Conservation (phyloP, 2,329 filamentous ascomycete genomes). For the Cladophialophora psammophila region DNA sequence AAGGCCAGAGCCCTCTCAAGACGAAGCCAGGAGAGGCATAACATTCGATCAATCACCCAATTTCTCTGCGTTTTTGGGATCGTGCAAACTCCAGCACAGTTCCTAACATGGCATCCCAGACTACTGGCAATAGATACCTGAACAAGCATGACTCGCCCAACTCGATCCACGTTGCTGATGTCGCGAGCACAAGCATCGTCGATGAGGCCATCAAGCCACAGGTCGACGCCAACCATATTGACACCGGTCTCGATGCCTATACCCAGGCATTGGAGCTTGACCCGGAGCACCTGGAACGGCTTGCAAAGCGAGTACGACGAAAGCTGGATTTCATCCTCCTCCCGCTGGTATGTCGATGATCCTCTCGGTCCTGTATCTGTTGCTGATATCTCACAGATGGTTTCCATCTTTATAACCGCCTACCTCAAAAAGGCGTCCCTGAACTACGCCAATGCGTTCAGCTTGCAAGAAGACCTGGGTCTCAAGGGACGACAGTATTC, state of each 20-base stretch:
- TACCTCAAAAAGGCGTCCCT: constrained; percentile 50
- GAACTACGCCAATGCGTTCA: constrained; percentile 15
- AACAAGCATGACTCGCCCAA: constrained; percentile 1
- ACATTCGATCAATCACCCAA: not conserved
- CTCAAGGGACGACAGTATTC: constrained; percentile 45
- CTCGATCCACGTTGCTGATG: not conserved
- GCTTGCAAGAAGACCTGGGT: constrained; percentile 15
- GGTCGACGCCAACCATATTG: not conserved
- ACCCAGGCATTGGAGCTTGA: constrained; percentile 11
- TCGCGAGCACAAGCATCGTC: not conserved
- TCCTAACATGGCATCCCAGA: not conserved
- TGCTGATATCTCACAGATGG: constrained; percentile 11
- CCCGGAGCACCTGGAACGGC: constrained; percentile 7
- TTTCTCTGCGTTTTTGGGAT: not conserved
- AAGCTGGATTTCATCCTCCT: constrained; percentile 15
- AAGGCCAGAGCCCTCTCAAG: not conserved
- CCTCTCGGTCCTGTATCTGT: not conserved
- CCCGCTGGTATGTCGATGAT: constrained; percentile 13
- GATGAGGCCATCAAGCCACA: constrained; percentile 1
- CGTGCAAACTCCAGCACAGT: not conserved
- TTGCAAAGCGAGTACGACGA: constrained; percentile 9
- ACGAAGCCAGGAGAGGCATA: not conserved
- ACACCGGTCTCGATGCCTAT: constrained; percentile 6
- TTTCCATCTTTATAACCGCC: not conserved
- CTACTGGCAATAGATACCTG: not conserved